A percentile compares a stretch with the other conserved stretches of the same genome.
Conservation (phyloP, 495 filamentous ascomycete genomes). For the Penicillium fimorum region DNA sequence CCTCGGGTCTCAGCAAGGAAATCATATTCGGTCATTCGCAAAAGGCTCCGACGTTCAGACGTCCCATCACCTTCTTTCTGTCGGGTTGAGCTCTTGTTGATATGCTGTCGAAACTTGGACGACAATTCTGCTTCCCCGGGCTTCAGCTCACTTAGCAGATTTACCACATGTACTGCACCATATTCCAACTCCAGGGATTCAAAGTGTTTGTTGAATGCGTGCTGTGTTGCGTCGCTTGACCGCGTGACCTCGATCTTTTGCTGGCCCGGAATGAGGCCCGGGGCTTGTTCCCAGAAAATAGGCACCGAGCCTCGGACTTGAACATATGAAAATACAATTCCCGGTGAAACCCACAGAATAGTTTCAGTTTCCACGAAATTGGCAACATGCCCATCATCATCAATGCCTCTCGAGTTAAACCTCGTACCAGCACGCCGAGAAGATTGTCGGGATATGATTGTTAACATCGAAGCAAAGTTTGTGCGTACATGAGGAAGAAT, state of each 20-base stretch:
- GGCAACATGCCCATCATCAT: constrained; percentile 95
- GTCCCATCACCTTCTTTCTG: constrained; percentile 37
- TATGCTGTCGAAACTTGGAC: constrained; percentile 70
- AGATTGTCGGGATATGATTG: constrained; percentile 86
- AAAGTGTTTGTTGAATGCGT: constrained; percentile 94
- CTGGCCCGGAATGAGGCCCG: constrained; percentile 84
- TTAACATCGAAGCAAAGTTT: constrained; percentile 79
- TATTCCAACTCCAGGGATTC: constrained; percentile 78
- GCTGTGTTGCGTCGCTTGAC: constrained; percentile 86
- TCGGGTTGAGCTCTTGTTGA: constrained; percentile 66
- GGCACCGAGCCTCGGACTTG: constrained; percentile 92
- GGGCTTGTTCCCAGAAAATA: constrained; percentile 93
- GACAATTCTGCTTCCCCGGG: constrained; percentile 80
- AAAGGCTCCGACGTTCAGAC: constrained; percentile 63
- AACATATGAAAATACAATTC: constrained; percentile 85
- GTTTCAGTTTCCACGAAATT: constrained; percentile 81
- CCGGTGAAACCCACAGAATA: constrained; percentile 67
- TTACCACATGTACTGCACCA: constrained; percentile 85
- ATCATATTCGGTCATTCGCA: constrained; percentile 83
- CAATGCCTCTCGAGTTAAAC: constrained; percentile 94
- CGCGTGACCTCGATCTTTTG: constrained; percentile 93
- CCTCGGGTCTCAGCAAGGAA: constrained; percentile 93
- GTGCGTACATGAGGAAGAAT: constrained; percentile 47
- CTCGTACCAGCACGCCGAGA: constrained; percentile 90
- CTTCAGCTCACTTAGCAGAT: constrained; percentile 85